These are phyloP conservation scores for Staphylotrichum tortipilum DNA, from an alignment of 495 filamentous ascomycete species.

Conservation along the genomic window DNA sequence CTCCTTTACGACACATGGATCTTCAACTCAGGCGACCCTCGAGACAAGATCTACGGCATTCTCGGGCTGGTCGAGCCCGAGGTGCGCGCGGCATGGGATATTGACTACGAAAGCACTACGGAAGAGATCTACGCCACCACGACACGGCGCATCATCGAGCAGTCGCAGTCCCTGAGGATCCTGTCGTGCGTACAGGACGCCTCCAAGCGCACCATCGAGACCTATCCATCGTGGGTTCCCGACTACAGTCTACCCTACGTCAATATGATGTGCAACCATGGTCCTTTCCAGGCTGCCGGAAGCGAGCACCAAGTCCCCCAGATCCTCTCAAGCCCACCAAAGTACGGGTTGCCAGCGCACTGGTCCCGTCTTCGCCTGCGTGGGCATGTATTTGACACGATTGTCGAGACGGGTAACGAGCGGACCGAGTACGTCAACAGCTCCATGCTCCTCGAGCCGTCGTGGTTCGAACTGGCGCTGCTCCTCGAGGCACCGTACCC, in stretches of 20 bases:
- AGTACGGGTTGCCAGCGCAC: background rate
- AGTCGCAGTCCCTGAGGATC: background rate
- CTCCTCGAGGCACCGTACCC: constrained; percentile 5
- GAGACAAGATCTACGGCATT: constrained; percentile 12
- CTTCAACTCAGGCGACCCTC: constrained; percentile 5
- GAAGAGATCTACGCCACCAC: constrained; percentile 1
- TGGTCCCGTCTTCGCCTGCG: constrained; percentile 1
- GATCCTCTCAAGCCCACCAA: background rate
- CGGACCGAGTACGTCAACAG: constrained; percentile 8
- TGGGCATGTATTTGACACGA: background rate
- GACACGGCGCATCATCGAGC: constrained; percentile 4
- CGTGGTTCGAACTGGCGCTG: constrained; percentile 5
- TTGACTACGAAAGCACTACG: constrained; percentile 4
- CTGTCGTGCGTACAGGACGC: constrained; percentile 7
- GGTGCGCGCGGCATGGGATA: background rate
- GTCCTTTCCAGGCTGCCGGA: background rate
- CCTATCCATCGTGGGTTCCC: constrained; percentile 8
- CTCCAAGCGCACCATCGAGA: background rate
- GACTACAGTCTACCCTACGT: constrained; percentile 7
- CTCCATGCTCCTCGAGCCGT: constrained; percentile 3
- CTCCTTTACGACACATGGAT: constrained; percentile 6
- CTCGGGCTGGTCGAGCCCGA: background rate
- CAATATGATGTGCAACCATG: constrained; percentile 9
- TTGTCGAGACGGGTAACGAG: constrained; percentile 2
- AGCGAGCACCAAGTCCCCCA: background rate